phyloP scores from a whole-genome alignment of 2,329 filamentous ascomycete genomes.

The Xylaria sp. region DNA sequence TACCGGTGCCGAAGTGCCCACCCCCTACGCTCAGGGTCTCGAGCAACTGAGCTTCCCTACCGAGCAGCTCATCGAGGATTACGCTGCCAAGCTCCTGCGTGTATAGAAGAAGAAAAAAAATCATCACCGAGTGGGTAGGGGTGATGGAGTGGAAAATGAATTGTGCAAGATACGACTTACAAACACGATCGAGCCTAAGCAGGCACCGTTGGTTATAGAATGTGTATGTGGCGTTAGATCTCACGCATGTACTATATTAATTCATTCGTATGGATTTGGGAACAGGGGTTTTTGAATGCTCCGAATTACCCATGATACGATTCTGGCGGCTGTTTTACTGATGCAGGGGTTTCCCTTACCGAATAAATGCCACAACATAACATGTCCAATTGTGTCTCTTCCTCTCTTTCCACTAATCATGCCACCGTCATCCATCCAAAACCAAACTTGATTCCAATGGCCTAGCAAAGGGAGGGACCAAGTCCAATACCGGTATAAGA shows the following conservation, averaged over 20 bases:
- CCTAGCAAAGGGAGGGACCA: not conserved
- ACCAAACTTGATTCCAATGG: not conserved
- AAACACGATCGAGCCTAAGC: slow-evolving; percentile 17
- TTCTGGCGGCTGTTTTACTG: slow-evolving; percentile 24
- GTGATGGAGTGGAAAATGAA: slow-evolving; percentile 5
- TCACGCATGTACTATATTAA: slow-evolving; percentile 40
- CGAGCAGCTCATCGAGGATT: slow-evolving; percentile 85
- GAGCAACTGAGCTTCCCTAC: slow-evolving; percentile 97
- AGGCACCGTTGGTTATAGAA: slow-evolving; percentile 35
- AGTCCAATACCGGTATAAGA: no score
- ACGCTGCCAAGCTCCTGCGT: slow-evolving; percentile 84
- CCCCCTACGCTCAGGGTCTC: slow-evolving; percentile 90
- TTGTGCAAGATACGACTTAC: slow-evolving; percentile 26
- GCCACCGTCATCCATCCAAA: not conserved
- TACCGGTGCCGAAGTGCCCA: slow-evolving; percentile 96
- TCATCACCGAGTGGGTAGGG: not conserved
- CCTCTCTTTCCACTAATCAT: not conserved
- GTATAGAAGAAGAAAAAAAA: slow-evolving; percentile 40
- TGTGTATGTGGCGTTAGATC: slow-evolving; percentile 37
- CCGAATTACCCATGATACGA: slow-evolving; percentile 22
- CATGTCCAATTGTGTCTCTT: not conserved
- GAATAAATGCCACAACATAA: slow-evolving; percentile 30
- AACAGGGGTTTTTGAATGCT: slow-evolving; percentile 20
- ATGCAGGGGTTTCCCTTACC: slow-evolving; percentile 20
- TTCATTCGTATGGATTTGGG: slow-evolving; percentile 30